Evolutionary conservation across 805 yeast species (phyloP), one percentile per base, ranked within the genome.

Genomic region (Wickerhamiella bombiphila): DNA sequence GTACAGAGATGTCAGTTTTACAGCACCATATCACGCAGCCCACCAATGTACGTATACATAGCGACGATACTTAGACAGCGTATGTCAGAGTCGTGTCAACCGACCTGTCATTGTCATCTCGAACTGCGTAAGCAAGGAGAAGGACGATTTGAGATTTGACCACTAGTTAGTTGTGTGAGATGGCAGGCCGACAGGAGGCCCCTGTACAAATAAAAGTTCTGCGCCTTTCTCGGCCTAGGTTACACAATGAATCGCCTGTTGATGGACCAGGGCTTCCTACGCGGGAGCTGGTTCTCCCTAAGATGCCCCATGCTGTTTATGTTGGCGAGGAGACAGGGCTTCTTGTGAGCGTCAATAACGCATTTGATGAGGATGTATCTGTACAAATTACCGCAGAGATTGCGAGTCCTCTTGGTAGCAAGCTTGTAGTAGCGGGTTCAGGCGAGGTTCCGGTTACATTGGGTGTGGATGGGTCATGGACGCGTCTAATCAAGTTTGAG

Each of bases 311-410:
- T 17, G 42, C 43, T 2, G 53, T 50, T 21, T 55, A 50, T 36
- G 54, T 51, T 0, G 61, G 61, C 14, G 61, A 57, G 41, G 46
- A 47, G 42, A 50, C 54, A 39, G 30, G 42, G 2, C 47, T 55
- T 35, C 35, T 56, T 31, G 33, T 55, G 14, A 40, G 44, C 9
- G 42, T 48, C 22, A 35, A 44, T 28, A 16, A 16, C n/a, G 14
- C 18, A 13, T 9, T 9, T 9, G 26, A 24, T 24, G 38, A 36
- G 4, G 26, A 25, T n/a, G 26, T 15, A 4, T 8, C 26, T 2
- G 28, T 34, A 4, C 42, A 36, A 21, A 26, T 17, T 5, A 38
- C 5, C 8, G 33, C 33, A 5, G 33, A 30, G 14, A 16, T 30
- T 5, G n/a, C n/a, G 22, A 19, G 16, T 19, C 33, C 33, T 5